Evolutionary conservation across 2,329 filamentous ascomycete genomes (phyloP), one percentile per base, ranked within the genome.

Genomic region (Bertia moriformis): DNA sequence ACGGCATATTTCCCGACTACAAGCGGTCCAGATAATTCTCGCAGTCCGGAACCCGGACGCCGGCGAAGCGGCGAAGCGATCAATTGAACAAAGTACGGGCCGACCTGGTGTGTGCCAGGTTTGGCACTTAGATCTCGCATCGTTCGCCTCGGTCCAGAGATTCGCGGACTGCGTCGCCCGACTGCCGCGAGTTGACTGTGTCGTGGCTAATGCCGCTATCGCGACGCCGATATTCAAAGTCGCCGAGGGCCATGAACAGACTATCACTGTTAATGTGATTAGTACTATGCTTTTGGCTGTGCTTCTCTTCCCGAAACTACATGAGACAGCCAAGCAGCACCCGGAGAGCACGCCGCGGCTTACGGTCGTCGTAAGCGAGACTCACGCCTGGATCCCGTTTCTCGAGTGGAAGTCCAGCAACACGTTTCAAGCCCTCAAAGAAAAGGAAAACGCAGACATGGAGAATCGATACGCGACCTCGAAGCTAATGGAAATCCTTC

Each of bases 191-290:
- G 46, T 68, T 14, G 65, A 68, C 41, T 50, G 56, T 2, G 43
- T 69, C 1, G 42, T 69, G 4, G 51, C 57, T 38, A 69, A 66
- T 38, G 65, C 65, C 1, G 55, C 51, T n/a, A 39, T 63, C 1
- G 45, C 49, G 4, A 43, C 42, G 18, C 29, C 39, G 13, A 35
- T 40, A 19, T 41, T 39, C 17, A 40, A 46, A 13, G 39, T 51
- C 30, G 43, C 49, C 17, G 61, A 64, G 40, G 65, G 61, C 2
- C 54, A 59, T 39, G 66, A 69, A 48, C 46, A 46, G 14, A 59
- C 53, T 19, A 47, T 68, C 38, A 61, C 60, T 3, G 57, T 69
- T 35, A 70, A 71, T 45, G 60, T 68, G 14, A 50, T 71, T 22
- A 57, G 56, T 3, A 69, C 62, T 0, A 60, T 63, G 22, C 49